These are phyloP conservation scores for Ogataea glucozyma DNA, from an alignment of 805 yeast genomes.

Conservation along the genomic window DNA sequence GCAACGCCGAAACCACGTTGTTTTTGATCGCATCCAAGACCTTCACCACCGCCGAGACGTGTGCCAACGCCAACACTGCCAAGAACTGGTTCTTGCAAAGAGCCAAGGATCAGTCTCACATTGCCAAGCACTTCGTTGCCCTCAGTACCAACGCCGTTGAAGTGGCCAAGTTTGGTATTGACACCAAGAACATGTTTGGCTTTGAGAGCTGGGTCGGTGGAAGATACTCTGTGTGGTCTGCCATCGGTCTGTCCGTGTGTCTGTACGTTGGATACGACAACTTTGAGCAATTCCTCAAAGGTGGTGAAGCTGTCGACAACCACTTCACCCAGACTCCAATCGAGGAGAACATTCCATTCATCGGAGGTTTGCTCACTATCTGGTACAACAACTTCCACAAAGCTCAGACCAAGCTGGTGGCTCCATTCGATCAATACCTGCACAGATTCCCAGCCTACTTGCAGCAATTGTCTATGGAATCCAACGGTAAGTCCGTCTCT, in stretches of 20 bases:
- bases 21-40: conserved; percentile 95
- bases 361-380: conserved; percentile 91
- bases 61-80: conserved; percentile 94
- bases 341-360: conserved; percentile 86
- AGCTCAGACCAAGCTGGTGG: conserved; percentile 97
- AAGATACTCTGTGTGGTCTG: conserved; percentile 99
- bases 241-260: conserved; percentile 95
- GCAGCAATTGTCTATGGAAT: conserved; percentile 98
- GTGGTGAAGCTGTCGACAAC: conserved; percentile 96
- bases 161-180: conserved; percentile 95
- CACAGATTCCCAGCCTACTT: conserved; percentile 99
- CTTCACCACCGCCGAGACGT: conserved; percentile 98
- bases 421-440: conserved; percentile 98
- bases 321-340: conserved; percentile 85
- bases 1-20: conserved; percentile 89
- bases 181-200: conserved; percentile 97
- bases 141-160: conserved; percentile 89
- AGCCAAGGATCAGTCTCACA: conserved; percentile 60
- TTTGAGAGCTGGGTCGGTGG: conserved; percentile 99
- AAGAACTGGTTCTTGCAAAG: conserved; percentile 85
- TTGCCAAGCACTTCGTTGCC: conserved; percentile 98
- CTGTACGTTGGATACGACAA: conserved; percentile 93
- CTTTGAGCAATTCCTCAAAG: conserved; percentile 88
- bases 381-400: conserved; percentile 99
- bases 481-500: conserved; percentile 97